Base-by-base conservation (phyloP, 2,329 filamentous ascomycete genomes). In the Scytalidium lignicola region DNA sequence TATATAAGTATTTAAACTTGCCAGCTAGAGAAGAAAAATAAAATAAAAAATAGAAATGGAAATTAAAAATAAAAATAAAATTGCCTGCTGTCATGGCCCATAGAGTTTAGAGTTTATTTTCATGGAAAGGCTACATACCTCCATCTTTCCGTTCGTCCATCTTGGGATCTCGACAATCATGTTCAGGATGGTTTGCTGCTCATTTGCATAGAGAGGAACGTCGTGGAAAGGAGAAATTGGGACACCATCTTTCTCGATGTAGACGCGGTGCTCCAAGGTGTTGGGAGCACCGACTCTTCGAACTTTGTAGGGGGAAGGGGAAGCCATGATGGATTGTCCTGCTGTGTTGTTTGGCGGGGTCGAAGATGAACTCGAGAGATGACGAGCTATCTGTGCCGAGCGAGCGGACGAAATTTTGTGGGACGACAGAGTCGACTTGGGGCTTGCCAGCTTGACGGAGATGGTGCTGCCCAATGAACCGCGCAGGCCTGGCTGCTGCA, bases 91-190 rank as follows among this genome's bases (percentile, higher is more conserved):
- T 13, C 15, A 5, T 17, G 15, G 32, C 5, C 15, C 32, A 26
- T 26, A 26, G 23, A 26, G 23, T 10, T 26, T 10, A 26, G 23
- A 26, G 23, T 5, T n/a, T n/a, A n/a, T n/a, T n/a, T 28, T 7
- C 8, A n/a, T 37, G 12, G 12, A n/a, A 37, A 17, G 7, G 8
- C 54, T 51, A 74, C 86, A 61, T 72, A 96, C 92, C 88, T 99
- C 93, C 74, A 95, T 88, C 85, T 99, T 99, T 66, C 88, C 93
- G 76, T 99, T 99, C 78, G 92, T 96, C 93, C 93, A 99, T 77
- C 93, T 86, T 66, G 93, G 93, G 65, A 99, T 96, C 86, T 99
- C 93, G 65, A 99, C 93, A 58, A 99, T 71, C 93, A 99, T 99
- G 86, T 99, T 99, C 67, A 99, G 82, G 70, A 97, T 77, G 63